Conservation (phyloP, 345 rosid genomes). For the Syzygium jambos region DNA sequence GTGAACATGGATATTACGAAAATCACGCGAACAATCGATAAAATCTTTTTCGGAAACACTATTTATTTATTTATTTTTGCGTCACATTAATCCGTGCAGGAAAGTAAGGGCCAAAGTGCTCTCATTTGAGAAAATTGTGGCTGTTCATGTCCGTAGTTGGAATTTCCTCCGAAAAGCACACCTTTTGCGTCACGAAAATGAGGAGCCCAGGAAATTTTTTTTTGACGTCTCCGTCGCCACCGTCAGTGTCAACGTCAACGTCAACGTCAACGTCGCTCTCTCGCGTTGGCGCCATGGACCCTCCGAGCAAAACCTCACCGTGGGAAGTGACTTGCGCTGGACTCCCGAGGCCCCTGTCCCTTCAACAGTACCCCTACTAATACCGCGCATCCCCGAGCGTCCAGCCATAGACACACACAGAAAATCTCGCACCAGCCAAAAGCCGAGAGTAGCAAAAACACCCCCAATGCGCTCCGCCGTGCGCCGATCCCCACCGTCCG, state of each 20-base stretch:
- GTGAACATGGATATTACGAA: neutral
- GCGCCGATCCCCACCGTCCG: neutral
- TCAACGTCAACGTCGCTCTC: too few species aligned
- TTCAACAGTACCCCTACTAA: neutral
- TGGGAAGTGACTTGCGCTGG: slow-evolving; percentile 33
- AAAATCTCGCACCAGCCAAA: neutral
- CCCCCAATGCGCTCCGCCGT: neutral
- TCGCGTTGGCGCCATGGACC: slow-evolving; percentile 3
- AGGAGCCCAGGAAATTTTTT: neutral
- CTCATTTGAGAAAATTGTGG: too few species aligned
- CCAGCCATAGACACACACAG: neutral
- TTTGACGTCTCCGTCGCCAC: neutral
- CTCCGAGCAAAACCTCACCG: slow-evolving; percentile 21
- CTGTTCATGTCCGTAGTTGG: too few species aligned
- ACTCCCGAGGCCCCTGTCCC: slow-evolving; percentile 29
- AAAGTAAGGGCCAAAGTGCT: neutral
- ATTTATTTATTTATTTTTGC: too few species aligned
- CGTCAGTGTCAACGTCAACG: too few species aligned
- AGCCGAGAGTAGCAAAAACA: neutral
- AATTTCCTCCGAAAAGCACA: too few species aligned
- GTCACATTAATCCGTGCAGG: neutral
- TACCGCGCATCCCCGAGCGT: neutral
- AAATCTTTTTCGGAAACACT: too few species aligned
- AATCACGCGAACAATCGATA: neutral
- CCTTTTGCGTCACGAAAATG: neutral